Percentiles rank a stretch among this genome's conserved stretches.
phyloP scores from a whole-genome alignment of 2,329 filamentous ascomycete genomes.

The Aspergillus candidus region DNA sequence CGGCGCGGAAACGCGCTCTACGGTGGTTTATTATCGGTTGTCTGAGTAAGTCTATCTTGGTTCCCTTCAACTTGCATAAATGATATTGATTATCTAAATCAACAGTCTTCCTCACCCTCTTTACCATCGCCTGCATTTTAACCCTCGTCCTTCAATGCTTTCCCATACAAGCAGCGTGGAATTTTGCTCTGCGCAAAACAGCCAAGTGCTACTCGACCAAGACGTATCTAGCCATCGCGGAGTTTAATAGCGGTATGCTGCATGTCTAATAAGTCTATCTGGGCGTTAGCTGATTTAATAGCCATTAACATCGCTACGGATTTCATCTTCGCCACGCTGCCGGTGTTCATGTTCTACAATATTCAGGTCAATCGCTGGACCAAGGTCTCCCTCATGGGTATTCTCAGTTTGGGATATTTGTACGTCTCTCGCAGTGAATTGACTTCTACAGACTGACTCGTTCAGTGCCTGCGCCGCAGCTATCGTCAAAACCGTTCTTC shows the following conservation, averaged over 20 bases:
- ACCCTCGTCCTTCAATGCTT: constrained; percentile 46
- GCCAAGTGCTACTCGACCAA: constrained; percentile 40
- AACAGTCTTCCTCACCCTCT: constrained; percentile 16
- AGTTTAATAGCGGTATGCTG: constrained; percentile 30
- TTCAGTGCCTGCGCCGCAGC: constrained; percentile 37
- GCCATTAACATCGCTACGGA: constrained; percentile 43
- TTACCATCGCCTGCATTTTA: constrained; percentile 35
- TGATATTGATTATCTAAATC: background rate
- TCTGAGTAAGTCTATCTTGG: constrained; percentile 20
- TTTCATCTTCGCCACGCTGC: constrained; percentile 39
- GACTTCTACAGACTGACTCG: background rate
- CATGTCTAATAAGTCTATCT: background rate
- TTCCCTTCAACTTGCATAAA: no score
- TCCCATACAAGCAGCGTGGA: constrained; percentile 43
- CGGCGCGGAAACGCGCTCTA: constrained; percentile 27
- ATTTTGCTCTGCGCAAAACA: constrained; percentile 27
- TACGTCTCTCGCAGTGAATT: constrained; percentile 13
- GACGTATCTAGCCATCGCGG: constrained; percentile 36
- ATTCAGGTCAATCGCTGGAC: constrained; percentile 20
- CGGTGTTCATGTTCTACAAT: constrained; percentile 38
- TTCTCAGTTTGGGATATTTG: constrained; percentile 42
- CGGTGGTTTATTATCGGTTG: constrained; percentile 29
- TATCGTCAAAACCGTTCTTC: constrained; percentile 32
- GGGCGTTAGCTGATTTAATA: constrained; percentile 11
- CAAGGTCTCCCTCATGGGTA: constrained; percentile 36